Evolutionary conservation across 306 rosid genomes (phyloP).

Genomic region (Oxytropis ochrocephala): DNA sequence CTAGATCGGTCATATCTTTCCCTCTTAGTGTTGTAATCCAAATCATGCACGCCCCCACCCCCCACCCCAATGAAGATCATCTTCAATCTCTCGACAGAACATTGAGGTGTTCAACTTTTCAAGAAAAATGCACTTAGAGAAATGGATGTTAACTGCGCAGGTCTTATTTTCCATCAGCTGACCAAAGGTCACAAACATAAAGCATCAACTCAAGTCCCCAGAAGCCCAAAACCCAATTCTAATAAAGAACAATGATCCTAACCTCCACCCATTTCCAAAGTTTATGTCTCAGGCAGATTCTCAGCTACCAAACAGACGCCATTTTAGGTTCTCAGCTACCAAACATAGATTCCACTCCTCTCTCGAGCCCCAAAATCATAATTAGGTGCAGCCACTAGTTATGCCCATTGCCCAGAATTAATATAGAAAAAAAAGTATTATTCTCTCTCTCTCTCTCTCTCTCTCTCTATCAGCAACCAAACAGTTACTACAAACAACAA

Average conservation of each 20-base stretch:
- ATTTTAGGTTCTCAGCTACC: not conserved
- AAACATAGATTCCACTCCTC: not conserved
- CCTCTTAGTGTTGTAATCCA: not conserved
- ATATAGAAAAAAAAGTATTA: not conserved
- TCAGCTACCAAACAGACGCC: not conserved
- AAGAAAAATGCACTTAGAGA: not conserved
- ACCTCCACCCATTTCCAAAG: not conserved
- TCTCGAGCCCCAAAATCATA: not conserved
- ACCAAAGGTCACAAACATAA: not conserved
- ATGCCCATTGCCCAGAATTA: not conserved
- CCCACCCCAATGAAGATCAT: not conserved
- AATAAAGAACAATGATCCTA: not conserved
- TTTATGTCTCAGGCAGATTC: too few species aligned
- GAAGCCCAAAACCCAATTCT: not conserved
- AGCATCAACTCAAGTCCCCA: not conserved
- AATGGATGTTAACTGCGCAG: not conserved
- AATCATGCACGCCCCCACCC: not conserved
- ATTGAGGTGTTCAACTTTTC: not conserved
- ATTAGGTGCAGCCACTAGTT: not conserved
- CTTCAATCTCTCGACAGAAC: not conserved
- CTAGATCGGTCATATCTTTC: not conserved
- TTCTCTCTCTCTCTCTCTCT: not conserved
- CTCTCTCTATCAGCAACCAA: not conserved
- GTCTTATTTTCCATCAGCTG: not conserved
- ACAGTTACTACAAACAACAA: not conserved